Evolutionary conservation across 1,139 yeast genomes (phyloP).

Genomic region (Zygotorulaspora mrakii): DNA sequence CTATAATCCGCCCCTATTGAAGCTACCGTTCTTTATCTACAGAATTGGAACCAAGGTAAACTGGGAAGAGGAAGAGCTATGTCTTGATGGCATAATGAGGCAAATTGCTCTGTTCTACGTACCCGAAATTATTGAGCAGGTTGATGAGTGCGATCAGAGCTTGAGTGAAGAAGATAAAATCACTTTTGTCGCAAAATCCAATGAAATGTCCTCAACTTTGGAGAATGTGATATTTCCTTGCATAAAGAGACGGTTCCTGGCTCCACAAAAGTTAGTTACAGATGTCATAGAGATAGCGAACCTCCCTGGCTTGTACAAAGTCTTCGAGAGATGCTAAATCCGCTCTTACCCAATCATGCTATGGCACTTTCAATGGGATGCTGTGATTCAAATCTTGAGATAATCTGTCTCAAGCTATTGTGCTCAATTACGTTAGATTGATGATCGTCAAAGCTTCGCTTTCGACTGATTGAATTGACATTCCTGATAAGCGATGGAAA

Average conservation of each 20-base stretch:
- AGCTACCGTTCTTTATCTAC: slow-evolving; percentile 65
- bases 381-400: slow-evolving; percentile 25
- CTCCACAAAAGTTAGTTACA: slow-evolving; percentile 49
- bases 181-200: slow-evolving; percentile 20
- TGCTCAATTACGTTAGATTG: slow-evolving; percentile 16
- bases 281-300: slow-evolving; percentile 83
- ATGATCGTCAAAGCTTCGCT: slow-evolving; percentile 6
- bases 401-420: slow-evolving; percentile 21
- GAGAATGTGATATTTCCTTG: slow-evolving; percentile 66
- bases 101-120: slow-evolving; percentile 72
- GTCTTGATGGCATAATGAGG: slow-evolving; percentile 59
- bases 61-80: slow-evolving; percentile 63
- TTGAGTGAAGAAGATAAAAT: slow-evolving; percentile 23
- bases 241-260: slow-evolving; percentile 60
- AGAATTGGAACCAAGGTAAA: slow-evolving; percentile 56
- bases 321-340: slow-evolving; percentile 80
- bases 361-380: slow-evolving; percentile 20
- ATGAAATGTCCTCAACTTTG: slow-evolving; percentile 39
- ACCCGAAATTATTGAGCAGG: slow-evolving; percentile 52
- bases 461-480: slow-evolving; percentile 13
- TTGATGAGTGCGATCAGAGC: slow-evolving; percentile 22
- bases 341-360: slow-evolving; percentile 1
- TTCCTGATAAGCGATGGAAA: slow-evolving; percentile 24
- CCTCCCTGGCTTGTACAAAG: slow-evolving; percentile 83
- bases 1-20: slow-evolving; percentile 57